Conservation (phyloP, 148 eudicot genomes). For the Arctostaphylos glauca region DNA sequence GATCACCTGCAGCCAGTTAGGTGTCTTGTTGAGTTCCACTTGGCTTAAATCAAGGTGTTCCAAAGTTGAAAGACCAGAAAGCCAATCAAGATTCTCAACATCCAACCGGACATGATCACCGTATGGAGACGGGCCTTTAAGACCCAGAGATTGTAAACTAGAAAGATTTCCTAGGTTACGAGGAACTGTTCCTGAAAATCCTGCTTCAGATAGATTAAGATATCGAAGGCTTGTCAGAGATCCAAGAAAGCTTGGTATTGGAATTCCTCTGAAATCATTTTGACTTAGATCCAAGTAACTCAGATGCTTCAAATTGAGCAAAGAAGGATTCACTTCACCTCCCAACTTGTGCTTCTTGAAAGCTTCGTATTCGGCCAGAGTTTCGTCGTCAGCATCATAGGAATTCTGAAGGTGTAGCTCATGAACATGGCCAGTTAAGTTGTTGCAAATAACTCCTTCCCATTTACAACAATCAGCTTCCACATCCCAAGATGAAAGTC, state of each 20-base stretch:
- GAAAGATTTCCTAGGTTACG: conserved; percentile 5
- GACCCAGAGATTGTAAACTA: neutral
- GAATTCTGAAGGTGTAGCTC: neutral
- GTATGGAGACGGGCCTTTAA: neutral
- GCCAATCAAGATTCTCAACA: neutral
- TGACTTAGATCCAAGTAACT: conserved; percentile 13
- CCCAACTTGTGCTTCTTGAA: neutral
- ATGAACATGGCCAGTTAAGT: neutral
- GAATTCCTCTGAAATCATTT: conserved; percentile 21
- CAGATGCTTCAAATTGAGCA: conserved; percentile 12
- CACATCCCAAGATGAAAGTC: neutral
- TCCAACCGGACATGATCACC: no score
- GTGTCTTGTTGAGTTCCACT: neutral
- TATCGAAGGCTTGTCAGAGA: neutral
- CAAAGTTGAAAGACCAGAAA: neutral
- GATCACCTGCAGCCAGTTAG: neutral
- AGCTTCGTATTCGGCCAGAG: neutral
- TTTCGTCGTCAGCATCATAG: neutral
- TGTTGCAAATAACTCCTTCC: neutral
- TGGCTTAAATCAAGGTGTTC: neutral
- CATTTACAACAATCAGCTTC: neutral
- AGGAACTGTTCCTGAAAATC: neutral
- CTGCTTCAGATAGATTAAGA: neutral
- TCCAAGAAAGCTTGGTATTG: neutral
- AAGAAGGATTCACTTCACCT: neutral